Conservation (phyloP, 768 basidiomycete genomes). For the Xerocomus brunneocitrinus region DNA sequence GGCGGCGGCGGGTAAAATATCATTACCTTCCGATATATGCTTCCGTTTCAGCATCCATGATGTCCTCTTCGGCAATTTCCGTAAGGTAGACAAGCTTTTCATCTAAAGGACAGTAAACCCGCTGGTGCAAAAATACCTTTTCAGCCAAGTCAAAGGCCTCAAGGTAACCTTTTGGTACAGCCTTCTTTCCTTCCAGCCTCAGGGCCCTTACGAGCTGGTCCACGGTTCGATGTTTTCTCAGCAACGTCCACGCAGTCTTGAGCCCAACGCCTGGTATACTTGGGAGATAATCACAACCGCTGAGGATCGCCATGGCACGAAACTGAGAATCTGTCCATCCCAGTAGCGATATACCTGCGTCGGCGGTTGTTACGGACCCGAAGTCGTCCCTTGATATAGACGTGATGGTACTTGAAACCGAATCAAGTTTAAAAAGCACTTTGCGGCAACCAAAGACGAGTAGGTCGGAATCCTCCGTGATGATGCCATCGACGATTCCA, state of each 20-base stretch:
- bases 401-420: constrained; percentile 55
- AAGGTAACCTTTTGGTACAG: constrained; percentile 73
- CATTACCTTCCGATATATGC: constrained; percentile 66
- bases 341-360: constrained; percentile 64
- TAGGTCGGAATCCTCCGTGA: constrained; percentile 97
- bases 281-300: constrained; percentile 89
- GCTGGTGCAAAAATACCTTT: constrained; percentile 87
- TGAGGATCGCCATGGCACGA: constrained; percentile 88
- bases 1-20: constrained; percentile 1
- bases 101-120: constrained; percentile 77
- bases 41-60: constrained; percentile 58
- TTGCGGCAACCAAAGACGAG: constrained; percentile 94
- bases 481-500: constrained; percentile 82
- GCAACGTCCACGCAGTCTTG: constrained; percentile 82
- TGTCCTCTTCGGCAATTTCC: constrained; percentile 46
- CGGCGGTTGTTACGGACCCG: constrained; percentile 47
- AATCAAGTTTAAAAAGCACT: constrained; percentile 92
- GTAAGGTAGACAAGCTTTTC: constrained; percentile 68
- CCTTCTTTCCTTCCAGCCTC: constrained; percentile 77
- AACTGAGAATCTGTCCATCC: constrained; percentile 92
- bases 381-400: constrained; percentile 68
- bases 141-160: constrained; percentile 77
- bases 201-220: constrained; percentile 78
- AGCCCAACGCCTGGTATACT: constrained; percentile 90
- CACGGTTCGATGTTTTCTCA: constrained; percentile 81